Conservation (phyloP, 768 basidiomycete genomes). For the Butyriboletus loyo region DNA sequence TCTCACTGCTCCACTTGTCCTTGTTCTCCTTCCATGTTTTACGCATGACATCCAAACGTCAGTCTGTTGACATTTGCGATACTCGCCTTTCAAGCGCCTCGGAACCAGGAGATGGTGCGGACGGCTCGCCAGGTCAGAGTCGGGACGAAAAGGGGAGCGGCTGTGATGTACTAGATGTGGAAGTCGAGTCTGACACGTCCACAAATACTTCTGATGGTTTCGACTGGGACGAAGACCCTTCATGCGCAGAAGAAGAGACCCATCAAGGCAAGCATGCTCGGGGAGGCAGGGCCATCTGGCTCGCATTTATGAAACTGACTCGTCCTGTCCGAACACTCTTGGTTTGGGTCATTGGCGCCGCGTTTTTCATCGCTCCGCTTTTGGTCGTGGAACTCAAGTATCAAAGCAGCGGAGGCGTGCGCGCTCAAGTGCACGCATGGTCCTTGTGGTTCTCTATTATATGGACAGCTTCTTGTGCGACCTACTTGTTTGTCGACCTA, state of each 20-base stretch:
- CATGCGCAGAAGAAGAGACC: slow-evolving; percentile 28
- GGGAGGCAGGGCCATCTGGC: slow-evolving; percentile 60
- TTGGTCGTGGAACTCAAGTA: slow-evolving; percentile 68
- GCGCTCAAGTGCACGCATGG: slow-evolving; percentile 57
- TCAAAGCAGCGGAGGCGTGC: slow-evolving; percentile 38
- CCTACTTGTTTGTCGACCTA: slow-evolving; percentile 63
- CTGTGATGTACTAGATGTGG: slow-evolving; percentile 3
- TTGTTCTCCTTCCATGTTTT: slow-evolving; percentile 3
- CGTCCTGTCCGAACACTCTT: slow-evolving; percentile 56
- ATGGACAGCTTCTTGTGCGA: slow-evolving; percentile 61
- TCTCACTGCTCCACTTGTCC: not conserved
- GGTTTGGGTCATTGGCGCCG: slow-evolving; percentile 55
- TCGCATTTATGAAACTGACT: slow-evolving; percentile 65
- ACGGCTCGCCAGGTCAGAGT: not conserved
- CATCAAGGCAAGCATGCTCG: slow-evolving; percentile 44
- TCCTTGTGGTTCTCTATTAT: slow-evolving; percentile 68
- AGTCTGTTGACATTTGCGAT: slow-evolving; percentile 3
- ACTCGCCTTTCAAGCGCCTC: slow-evolving; percentile 1
- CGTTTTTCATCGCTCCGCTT: slow-evolving; percentile 65
- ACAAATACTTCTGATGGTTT: slow-evolving; percentile 70
- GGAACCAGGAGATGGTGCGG: slow-evolving; percentile 7
- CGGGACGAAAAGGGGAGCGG: slow-evolving; percentile 13
- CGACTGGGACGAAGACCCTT: slow-evolving; percentile 63
- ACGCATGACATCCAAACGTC: slow-evolving; percentile 16
- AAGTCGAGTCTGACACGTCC: slow-evolving; percentile 35